Conservation (phyloP, 2,329 filamentous ascomycete genomes). For the Diplodia seriata region DNA sequence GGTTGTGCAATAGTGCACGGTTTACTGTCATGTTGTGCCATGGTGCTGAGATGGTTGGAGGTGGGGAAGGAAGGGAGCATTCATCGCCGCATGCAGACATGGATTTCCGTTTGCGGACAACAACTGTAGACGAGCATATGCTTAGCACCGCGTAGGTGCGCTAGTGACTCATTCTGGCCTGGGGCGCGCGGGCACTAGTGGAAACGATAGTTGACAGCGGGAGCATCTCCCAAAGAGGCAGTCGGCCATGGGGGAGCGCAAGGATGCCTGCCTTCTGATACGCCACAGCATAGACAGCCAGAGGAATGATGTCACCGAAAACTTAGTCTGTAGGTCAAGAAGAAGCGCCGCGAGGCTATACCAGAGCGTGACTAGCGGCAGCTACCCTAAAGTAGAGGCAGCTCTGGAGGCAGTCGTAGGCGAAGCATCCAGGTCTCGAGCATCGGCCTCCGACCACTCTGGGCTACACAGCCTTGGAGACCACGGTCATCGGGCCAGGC, state of each 20-base stretch:
- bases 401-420: neutral
- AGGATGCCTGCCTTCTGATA: neutral
- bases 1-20: neutral
- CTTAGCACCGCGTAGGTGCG: neutral
- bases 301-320: neutral
- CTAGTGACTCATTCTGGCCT: neutral
- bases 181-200: neutral
- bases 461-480: neutral
- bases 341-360: neutral
- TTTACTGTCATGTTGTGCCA: neutral
- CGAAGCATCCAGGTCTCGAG: neutral
- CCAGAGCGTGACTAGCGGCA: neutral
- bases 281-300: neutral
- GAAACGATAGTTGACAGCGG: neutral
- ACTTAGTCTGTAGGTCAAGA: too few species aligned
- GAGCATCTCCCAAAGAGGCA: neutral
- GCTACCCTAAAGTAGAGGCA: neutral
- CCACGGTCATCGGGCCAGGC: neutral
- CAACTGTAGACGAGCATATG: neutral
- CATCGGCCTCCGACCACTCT: neutral
- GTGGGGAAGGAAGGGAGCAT: conserved; percentile 5
- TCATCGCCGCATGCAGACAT: neutral
- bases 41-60: neutral
- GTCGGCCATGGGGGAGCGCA: too few species aligned
- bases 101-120: conserved; percentile 3